Base-by-base conservation (phyloP, 2,329 filamentous ascomycete genomes). In the Arthrobotrys sphaeroides region DNA sequence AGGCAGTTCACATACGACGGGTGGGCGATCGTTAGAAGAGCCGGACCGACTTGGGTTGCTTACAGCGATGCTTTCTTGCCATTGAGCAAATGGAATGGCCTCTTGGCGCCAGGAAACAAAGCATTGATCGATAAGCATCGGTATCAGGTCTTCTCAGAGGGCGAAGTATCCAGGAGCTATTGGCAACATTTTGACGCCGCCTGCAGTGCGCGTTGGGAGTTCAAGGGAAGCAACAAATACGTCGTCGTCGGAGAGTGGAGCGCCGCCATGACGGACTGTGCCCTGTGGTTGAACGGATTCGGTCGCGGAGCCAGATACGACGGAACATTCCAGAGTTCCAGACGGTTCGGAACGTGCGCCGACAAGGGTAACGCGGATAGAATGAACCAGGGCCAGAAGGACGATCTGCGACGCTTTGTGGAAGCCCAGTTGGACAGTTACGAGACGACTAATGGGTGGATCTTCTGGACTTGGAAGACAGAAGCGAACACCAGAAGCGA, bases 211-310 rank as follows among this genome's bases (percentile, higher is more conserved):
- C 85, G 84, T 1, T 80, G 81, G 1, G 88, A 88, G 77, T 79
- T 84, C 72, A 81, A 82, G 5, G 83, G 84, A 31, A 83, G 84
- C 3, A 88, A 91, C 81, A 90, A 91, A 81, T 89, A 87, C 85
- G 86, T 87, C n/a, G 83, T 91, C 65, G 86, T 90, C 3, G 90
- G 90, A 43, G 90, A 91, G 81, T 91, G 89, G 89, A 88, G 87
- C 0, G 89, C 85, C 20, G 89, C 89, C 12, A 86, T 90, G 85
- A 91, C 89, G 1, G 85, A 87, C 77, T 88, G 86, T 77, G 85
- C 86, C 6, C 84, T 83, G 55, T 85, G 80, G 18, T 79, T 84
- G 45, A 88, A 88, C 77, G 88, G 89, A 42, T 86, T 86, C 69
- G 86, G 86, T 1, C 82, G 87, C 45, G 89, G 88, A 10, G 85